phyloP scores from a whole-genome alignment of 768 basidiomycete genomes.

The Hericium alpestre region DNA sequence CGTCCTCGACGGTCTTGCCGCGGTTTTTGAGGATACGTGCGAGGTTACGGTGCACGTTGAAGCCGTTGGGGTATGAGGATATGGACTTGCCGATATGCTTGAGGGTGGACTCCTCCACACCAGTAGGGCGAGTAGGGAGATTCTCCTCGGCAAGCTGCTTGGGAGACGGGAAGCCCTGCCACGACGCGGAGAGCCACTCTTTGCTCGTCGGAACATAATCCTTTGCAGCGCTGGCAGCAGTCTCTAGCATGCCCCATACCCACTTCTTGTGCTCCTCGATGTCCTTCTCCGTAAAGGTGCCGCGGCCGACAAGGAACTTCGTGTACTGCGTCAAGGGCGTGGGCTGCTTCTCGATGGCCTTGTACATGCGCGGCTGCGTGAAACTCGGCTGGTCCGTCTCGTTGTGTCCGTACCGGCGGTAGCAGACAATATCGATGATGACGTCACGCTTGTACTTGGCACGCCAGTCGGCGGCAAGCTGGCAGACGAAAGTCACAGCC shows the following conservation, averaged over 20 bases:
- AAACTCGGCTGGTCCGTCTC: conserved; percentile 98
- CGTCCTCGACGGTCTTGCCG: conserved; percentile 87
- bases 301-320: conserved; percentile 80
- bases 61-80: conserved; percentile 75
- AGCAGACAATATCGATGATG: conserved; percentile 96
- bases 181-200: conserved; percentile 96
- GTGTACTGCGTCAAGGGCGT: conserved; percentile 88
- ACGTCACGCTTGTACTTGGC: conserved; percentile 99
- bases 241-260: conserved; percentile 99
- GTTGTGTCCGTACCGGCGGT: conserved; percentile 98
- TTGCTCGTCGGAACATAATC: conserved; percentile 91
- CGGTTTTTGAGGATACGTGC: conserved; percentile 82
- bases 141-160: conserved; percentile 88
- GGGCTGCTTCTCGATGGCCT: conserved; percentile 89
- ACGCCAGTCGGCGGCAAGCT: conserved; percentile 94
- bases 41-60: conserved; percentile 85
- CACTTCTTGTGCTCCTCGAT: conserved; percentile 98
- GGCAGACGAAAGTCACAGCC: conserved; percentile 97
- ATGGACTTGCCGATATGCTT: conserved; percentile 80
- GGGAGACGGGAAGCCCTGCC: conserved; percentile 98
- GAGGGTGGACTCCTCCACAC: conserved; percentile 64
- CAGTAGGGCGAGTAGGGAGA: conserved; percentile 85
- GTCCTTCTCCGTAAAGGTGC: conserved; percentile 91
- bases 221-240: conserved; percentile 85
- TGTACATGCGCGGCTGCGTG: conserved; percentile 98